Evolutionary conservation across 805 yeast species (phyloP).

Genomic region (Blastobotrys mokoenaii): DNA sequence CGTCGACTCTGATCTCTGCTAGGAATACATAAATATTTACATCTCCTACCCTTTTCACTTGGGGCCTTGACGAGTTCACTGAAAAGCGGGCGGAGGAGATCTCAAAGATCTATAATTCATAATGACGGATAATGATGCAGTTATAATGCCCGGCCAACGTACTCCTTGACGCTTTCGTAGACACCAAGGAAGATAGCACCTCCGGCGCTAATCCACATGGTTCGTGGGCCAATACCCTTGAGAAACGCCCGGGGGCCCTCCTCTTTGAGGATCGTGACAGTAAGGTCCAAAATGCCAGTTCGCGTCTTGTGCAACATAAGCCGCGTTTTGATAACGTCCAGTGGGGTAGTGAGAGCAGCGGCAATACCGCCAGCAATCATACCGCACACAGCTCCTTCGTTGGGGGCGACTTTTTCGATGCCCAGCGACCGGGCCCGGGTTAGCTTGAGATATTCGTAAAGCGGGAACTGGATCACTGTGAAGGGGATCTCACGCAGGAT

Average conservation of each 20-base stretch:
- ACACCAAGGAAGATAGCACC: conserved; percentile 96
- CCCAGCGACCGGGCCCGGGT: conserved; percentile 40
- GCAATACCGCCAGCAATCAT: conserved; percentile 92
- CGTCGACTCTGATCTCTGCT: conserved; percentile 31
- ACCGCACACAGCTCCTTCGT: conserved; percentile 83
- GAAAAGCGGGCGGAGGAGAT: too few species aligned
- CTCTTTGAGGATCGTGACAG: conserved; percentile 46
- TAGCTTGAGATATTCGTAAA: conserved; percentile 77
- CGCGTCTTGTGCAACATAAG: conserved; percentile 63
- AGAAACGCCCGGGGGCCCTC: conserved; percentile 71
- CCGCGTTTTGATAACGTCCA: conserved; percentile 90
- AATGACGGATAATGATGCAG: background rate
- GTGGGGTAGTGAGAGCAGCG: conserved; percentile 89
- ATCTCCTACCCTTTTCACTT: background rate
- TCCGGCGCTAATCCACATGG: conserved; percentile 96
- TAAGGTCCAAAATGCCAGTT: conserved; percentile 39
- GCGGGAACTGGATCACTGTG: conserved; percentile 90
- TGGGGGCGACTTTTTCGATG: conserved; percentile 42
- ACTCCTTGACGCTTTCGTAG: conserved; percentile 50
- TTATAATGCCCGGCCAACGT: background rate
- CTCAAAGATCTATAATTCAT: too few species aligned
- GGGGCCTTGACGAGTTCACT: too few species aligned
- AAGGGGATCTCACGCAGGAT: conserved; percentile 94
- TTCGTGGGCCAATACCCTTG: conserved; percentile 89
- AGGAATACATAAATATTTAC: conserved; percentile 10